Percentiles rank a stretch among this genome's conserved stretches.
Evolutionary conservation across 129 eudicot genomes (phyloP).

Genomic region (Flaveria bidentis): DNA sequence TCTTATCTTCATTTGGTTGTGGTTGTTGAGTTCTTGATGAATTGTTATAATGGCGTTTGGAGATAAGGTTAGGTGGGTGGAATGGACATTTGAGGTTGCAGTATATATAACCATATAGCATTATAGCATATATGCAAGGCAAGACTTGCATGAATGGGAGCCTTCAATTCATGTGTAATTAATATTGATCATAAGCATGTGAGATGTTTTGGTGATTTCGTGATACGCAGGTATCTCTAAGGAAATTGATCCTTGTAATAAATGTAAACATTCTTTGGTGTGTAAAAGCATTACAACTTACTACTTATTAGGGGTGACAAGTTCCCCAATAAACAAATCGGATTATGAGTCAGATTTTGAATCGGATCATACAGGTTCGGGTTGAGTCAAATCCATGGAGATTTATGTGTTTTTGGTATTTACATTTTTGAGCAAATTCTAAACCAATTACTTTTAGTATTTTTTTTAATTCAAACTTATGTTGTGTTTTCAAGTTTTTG

Average conservation of each 20-base stretch:
- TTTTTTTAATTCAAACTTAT: too few relatives aligned
- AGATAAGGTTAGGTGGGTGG: conserved; percentile 23
- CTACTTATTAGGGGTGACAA: too few relatives aligned
- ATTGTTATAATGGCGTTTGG: conserved; percentile 1
- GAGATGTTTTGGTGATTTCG: conserved; percentile 25
- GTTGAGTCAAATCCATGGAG: too few relatives aligned
- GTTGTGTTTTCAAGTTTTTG: too few relatives aligned
- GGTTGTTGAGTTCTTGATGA: conserved; percentile 27
- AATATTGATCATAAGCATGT: conserved; percentile 23
- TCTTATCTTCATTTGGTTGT: conserved; percentile 36
- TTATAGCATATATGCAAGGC: conserved; percentile 21
- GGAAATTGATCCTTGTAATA: conserved; percentile 19
- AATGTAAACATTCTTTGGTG: neutral
- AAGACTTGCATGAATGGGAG: conserved; percentile 41
- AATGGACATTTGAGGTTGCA: conserved; percentile 15
- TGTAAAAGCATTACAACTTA: too few relatives aligned
- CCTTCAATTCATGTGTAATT: conserved; percentile 13
- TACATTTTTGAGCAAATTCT: too few relatives aligned
- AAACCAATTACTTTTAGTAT: too few relatives aligned
- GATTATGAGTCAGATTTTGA: too few relatives aligned
- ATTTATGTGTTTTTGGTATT: too few relatives aligned
- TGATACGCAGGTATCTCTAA: conserved; percentile 27
- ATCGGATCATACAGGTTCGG: too few relatives aligned
- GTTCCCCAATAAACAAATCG: too few relatives aligned
- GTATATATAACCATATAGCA: conserved; percentile 17